A percentile compares a stretch with the other conserved stretches of the same genome.
These are phyloP conservation scores for Mortierella sp. DNA, from an alignment of 371 early-diverging fungal species.

Conservation along the genomic window DNA sequence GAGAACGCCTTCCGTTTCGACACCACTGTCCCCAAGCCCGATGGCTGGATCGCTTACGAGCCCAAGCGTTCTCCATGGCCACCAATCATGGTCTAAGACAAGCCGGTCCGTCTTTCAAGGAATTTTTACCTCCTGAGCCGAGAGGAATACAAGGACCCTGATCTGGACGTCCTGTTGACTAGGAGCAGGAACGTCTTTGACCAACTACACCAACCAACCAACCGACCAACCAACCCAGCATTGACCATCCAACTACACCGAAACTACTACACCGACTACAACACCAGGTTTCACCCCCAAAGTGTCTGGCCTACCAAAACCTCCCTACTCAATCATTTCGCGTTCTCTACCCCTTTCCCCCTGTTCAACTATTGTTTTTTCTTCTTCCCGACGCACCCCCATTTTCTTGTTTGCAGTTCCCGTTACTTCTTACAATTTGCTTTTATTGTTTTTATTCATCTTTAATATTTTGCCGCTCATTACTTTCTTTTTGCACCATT, in stretches of 20 bases:
- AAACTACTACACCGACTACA: constrained; percentile 12
- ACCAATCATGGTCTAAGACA: constrained; percentile 44
- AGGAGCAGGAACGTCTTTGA: not conserved
- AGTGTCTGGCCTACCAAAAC: not conserved
- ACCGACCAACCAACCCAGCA: not conserved
- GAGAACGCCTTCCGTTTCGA: constrained; percentile 54
- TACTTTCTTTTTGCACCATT: constrained; percentile 1
- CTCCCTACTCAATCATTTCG: not conserved
- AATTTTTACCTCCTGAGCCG: not conserved
- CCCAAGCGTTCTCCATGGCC: constrained; percentile 58
- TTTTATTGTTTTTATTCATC: not conserved
- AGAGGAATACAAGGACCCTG: not conserved
- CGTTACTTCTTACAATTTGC: not conserved
- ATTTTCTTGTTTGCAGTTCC: not conserved
- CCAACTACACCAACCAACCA: not conserved
- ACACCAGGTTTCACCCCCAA: not conserved
- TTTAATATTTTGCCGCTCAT: not conserved
- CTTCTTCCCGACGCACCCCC: not conserved
- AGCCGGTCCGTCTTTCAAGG: not conserved
- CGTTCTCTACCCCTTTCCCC: constrained; percentile 6
- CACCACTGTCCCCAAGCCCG: constrained; percentile 47
- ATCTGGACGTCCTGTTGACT: not conserved
- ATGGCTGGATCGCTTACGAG: constrained; percentile 57
- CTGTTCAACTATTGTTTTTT: constrained; percentile 2
- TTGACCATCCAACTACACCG: constrained; percentile 2